Percentiles rank a stretch among this genome's conserved stretches.
Evolutionary conservation across 73 alveolate species (phyloP).

Genomic region (Breviolum minutum): DNA sequence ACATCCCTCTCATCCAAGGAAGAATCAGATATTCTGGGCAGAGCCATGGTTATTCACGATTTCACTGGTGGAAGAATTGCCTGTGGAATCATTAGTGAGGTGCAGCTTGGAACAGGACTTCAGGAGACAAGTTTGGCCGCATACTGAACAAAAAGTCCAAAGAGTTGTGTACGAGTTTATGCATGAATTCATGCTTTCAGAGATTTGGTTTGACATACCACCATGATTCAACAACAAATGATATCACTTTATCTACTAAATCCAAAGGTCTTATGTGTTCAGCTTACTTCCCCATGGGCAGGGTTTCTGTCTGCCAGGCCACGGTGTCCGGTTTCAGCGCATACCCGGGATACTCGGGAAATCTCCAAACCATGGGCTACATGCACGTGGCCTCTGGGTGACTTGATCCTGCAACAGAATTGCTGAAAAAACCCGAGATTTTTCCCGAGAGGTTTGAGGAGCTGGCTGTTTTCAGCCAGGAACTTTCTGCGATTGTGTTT

Average conservation of each 20-base stretch:
- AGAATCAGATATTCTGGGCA: constrained; percentile 15
- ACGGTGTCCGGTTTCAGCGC: constrained; percentile 6
- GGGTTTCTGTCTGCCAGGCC: not conserved
- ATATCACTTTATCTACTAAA: too few relatives aligned
- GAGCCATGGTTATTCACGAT: constrained; percentile 69
- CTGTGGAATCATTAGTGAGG: constrained; percentile 59
- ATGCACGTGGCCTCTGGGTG: not conserved
- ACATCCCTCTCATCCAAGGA: not conserved
- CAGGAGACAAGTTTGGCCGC: too few relatives aligned
- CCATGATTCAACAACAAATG: too few relatives aligned
- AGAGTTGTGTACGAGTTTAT: too few relatives aligned
- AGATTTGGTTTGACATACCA: too few relatives aligned
- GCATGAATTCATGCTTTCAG: too few relatives aligned
- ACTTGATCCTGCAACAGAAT: not conserved
- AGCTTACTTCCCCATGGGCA: too few relatives aligned
- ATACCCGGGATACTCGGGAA: constrained; percentile 26
- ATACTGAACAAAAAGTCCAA: too few relatives aligned
- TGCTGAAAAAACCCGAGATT: too few relatives aligned
- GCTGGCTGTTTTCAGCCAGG: too few relatives aligned
- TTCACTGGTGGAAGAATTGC: constrained; percentile 48
- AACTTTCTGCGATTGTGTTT: not conserved
- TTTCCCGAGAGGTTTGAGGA: too few relatives aligned
- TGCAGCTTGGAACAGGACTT: not conserved
- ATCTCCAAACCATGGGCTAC: not conserved
- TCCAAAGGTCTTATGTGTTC: too few relatives aligned